phyloP scores from a whole-genome alignment of 148 eudicot species.

The Fagopyrum esculentum region DNA sequence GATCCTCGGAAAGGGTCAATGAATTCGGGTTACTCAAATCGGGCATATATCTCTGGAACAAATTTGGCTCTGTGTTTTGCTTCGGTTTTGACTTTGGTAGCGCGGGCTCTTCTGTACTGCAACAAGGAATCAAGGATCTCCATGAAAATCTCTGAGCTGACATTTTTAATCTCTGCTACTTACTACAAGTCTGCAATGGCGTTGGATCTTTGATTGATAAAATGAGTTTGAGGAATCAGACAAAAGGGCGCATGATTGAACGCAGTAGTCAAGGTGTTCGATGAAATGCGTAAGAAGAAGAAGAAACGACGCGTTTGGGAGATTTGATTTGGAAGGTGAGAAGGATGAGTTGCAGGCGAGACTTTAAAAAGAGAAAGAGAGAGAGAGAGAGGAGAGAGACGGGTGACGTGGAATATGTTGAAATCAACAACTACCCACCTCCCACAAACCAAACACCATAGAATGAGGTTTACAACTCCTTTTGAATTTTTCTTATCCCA shows the following conservation, averaged over 20 bases:
- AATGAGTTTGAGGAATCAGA: background rate
- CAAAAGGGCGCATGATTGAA: background rate
- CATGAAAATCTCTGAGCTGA: conserved; percentile 16
- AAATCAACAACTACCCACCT: conserved; percentile 34
- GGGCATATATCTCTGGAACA: conserved; percentile 34
- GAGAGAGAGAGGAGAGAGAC: conserved; percentile 13
- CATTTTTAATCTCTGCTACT: background rate
- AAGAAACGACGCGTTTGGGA: background rate
- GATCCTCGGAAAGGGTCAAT: conserved; percentile 45
- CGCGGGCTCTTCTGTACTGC: conserved; percentile 23
- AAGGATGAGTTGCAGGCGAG: conserved; percentile 23
- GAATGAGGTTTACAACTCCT: conserved; percentile 34
- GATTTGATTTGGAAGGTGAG: conserved; percentile 18
- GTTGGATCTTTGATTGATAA: background rate
- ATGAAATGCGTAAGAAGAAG: background rate
- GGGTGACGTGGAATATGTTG: conserved; percentile 22
- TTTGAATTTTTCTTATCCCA: conserved; percentile 13
- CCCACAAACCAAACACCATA: conserved; percentile 16
- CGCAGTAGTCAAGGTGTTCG: conserved; percentile 5
- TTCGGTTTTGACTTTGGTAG: conserved; percentile 8
- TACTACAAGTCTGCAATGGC: background rate
- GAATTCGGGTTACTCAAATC: conserved; percentile 50
- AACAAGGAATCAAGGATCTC: conserved; percentile 31
- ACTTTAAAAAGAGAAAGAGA: conserved; percentile 1
- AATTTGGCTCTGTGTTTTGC: conserved; percentile 13